These are phyloP conservation scores for Limtongia smithiae DNA, from an alignment of 805 yeast genomes.

Conservation along the genomic window DNA sequence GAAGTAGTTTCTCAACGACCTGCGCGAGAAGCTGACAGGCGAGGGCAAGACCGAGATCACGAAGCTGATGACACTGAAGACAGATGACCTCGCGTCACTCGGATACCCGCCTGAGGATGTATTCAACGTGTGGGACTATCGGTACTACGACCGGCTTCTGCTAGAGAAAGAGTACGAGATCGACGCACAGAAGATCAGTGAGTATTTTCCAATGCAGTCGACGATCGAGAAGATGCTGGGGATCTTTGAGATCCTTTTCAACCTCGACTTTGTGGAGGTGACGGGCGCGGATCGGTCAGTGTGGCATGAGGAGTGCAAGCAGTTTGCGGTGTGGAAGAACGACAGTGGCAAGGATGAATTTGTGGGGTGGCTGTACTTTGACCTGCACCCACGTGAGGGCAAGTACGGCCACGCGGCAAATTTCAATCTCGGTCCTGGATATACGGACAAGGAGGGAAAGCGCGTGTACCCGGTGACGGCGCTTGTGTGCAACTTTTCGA, in stretches of 20 bases:
- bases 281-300: conserved; percentile 42
- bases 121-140: conserved; percentile 69
- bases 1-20: conserved; percentile 54
- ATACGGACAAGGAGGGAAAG: conserved; percentile 43
- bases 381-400: conserved; percentile 80
- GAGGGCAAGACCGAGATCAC: conserved; percentile 55
- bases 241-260: conserved; percentile 67
- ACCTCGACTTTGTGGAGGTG: conserved; percentile 60
- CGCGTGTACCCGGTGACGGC: conserved; percentile 69
- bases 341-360: conserved; percentile 50
- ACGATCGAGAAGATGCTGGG: conserved; percentile 67
- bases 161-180: conserved; percentile 68
- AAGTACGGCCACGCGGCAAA: conserved; percentile 89
- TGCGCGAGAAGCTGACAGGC: conserved; percentile 56
- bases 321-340: conserved; percentile 65
- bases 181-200: conserved; percentile 66
- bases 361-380: conserved; percentile 75
- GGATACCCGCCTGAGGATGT: conserved; percentile 42
- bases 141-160: conserved; percentile 61
- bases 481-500: conserved; percentile 79
- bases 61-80: conserved; percentile 50
- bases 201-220: conserved; percentile 70
- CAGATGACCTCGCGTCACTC: conserved; percentile 47
- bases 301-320: conserved; percentile 80
- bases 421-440: conserved; percentile 65